Conservation (phyloP, 139 green algal species). For the Medakamo hakoo region DNA sequence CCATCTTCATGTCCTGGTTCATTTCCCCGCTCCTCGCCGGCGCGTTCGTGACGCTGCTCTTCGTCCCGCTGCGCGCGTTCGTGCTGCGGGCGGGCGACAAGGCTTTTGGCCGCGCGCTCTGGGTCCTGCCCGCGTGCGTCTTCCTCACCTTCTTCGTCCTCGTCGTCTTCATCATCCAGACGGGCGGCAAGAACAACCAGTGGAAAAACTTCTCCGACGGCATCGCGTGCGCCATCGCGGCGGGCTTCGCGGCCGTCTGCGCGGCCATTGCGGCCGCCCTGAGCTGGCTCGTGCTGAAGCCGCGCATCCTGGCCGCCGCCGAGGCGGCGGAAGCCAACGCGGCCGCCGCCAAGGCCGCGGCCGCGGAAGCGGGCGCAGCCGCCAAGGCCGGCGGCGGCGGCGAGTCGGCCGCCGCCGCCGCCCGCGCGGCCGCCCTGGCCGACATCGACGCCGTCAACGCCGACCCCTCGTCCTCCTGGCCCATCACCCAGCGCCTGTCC, state of each 20-base stretch:
- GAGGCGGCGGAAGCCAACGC: neutral
- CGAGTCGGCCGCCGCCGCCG: neutral
- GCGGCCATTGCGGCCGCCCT: neutral
- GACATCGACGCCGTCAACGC: neutral
- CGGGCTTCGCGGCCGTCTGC: neutral
- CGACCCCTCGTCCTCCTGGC: neutral
- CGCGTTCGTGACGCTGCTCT: neutral
- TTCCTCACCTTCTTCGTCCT: slow-evolving; percentile 30
- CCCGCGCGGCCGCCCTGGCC: neutral
- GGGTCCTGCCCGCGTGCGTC: slow-evolving; percentile 8
- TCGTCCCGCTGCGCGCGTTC: neutral
- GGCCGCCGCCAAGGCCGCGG: neutral
- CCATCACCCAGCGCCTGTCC: neutral
- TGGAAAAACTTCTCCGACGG: slow-evolving; percentile 8
- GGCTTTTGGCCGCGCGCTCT: slow-evolving; percentile 4
- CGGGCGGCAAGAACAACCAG: slow-evolving; percentile 19
- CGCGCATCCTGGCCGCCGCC: slow-evolving; percentile 3
- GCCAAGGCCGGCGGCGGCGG: neutral
- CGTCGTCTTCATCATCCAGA: slow-evolving; percentile 47
- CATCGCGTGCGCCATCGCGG: slow-evolving; percentile 9
- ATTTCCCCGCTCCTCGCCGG: slow-evolving; percentile 23
- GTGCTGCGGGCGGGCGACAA: slow-evolving; percentile 9
- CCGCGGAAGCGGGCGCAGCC: neutral
- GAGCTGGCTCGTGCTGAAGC: slow-evolving; percentile 8
- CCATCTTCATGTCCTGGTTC: slow-evolving; percentile 41